A percentile compares a stretch with the other conserved stretches of the same genome.
These are phyloP conservation scores for Talaromyces sp. DNA, from an alignment of 2,329 filamentous ascomycete species.

Conservation along the genomic window DNA sequence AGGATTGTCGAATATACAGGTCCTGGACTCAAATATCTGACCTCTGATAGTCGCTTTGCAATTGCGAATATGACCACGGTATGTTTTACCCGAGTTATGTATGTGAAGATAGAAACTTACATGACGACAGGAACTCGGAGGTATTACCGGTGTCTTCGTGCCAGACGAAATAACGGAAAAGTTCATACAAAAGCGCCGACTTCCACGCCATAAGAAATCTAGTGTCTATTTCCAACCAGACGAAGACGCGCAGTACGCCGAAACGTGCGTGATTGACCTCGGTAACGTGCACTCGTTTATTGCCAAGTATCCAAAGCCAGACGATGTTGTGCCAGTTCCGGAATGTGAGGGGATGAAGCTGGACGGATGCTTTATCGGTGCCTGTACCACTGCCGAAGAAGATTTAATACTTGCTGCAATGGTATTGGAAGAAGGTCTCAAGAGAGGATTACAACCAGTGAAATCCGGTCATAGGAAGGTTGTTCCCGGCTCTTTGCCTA, in stretches of 20 bases:
- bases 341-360: constrained; percentile 27
- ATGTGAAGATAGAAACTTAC: background rate
- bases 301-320: constrained; percentile 39
- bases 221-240: constrained; percentile 39
- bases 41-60: constrained; percentile 42
- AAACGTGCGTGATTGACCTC: constrained; percentile 34
- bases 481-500: constrained; percentile 38
- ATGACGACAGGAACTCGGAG: constrained; percentile 35
- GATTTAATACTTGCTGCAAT: constrained; percentile 41
- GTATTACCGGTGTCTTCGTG: constrained; percentile 40
- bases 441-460: constrained; percentile 25
- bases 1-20: constrained; percentile 44
- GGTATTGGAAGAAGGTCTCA: constrained; percentile 36
- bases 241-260: constrained; percentile 34
- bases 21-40: constrained; percentile 34
- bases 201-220: constrained; percentile 27
- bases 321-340: constrained; percentile 39
- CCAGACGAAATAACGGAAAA: constrained; percentile 33
- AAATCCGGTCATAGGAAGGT: constrained; percentile 35
- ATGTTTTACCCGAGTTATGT: background rate
- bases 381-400: constrained; percentile 44
- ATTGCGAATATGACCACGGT: constrained; percentile 45
- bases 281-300: constrained; percentile 33
- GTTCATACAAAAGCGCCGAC: constrained; percentile 31
- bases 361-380: constrained; percentile 45